Percentiles rank a stretch among this genome's conserved stretches.
phyloP scores from a whole-genome alignment of 139 green algal genomes.

The Gonium pectorale region DNA sequence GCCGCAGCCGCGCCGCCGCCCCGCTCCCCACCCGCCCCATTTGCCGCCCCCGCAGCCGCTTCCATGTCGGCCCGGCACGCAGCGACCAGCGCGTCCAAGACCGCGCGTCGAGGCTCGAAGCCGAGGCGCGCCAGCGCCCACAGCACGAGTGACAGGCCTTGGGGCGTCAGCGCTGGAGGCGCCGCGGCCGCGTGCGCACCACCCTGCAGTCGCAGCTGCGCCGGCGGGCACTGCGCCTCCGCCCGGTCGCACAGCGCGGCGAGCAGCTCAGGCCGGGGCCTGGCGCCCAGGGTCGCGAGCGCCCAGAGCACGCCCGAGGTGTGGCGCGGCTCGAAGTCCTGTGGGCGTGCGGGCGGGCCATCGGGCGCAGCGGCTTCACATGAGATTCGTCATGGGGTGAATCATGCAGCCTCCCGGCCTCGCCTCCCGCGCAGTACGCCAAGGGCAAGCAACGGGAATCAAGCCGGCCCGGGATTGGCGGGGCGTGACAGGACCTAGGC shows the following conservation, averaged over 20 bases:
- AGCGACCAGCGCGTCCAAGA: neutral
- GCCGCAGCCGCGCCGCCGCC: too few relatives aligned
- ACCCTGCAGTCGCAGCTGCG: too few relatives aligned
- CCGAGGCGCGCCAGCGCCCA: conserved; percentile 23
- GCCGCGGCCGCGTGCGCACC: neutral
- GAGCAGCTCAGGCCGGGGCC: conserved; percentile 11
- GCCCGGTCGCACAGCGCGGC: neutral
- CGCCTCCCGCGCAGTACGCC: too few relatives aligned
- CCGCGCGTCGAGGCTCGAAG: neutral
- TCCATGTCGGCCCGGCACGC: conserved; percentile 19
- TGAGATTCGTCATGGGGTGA: too few relatives aligned
- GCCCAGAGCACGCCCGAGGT: conserved; percentile 24
- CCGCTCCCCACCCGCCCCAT: neutral
- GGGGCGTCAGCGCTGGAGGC: neutral
- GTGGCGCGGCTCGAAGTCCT: conserved; percentile 33
- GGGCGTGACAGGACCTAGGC: too few relatives aligned
- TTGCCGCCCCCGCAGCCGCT: neutral
- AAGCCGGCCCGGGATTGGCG: too few relatives aligned
- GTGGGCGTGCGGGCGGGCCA: too few relatives aligned
- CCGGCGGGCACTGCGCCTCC: neutral
- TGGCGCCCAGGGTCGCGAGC: neutral
- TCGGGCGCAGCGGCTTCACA: too few relatives aligned
- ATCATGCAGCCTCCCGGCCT: too few relatives aligned
- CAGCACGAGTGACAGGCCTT: conserved; percentile 24
- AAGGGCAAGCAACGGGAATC: too few relatives aligned